A percentile compares a stretch with the other conserved stretches of the same genome.
These are phyloP conservation scores for Plantago elongata DNA, from an alignment of 257 asterid species.

Conservation along the genomic window DNA sequence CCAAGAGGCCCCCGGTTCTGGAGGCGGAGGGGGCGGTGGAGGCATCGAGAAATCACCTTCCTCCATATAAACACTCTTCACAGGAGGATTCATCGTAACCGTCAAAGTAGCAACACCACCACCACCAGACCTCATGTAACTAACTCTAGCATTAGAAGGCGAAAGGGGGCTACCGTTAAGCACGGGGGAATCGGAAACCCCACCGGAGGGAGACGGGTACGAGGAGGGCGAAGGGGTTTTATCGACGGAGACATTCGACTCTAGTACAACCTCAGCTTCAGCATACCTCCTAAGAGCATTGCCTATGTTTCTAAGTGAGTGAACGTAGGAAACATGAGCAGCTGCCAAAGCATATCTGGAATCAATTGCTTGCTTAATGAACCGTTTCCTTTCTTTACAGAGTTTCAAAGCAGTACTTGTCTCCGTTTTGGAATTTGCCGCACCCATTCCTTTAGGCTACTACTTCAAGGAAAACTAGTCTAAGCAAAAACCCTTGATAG, in stretches of 20 bases:
- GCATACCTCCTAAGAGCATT: slow-evolving; percentile 85
- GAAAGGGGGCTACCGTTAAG: slow-evolving; percentile 75
- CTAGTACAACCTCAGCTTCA: slow-evolving; percentile 78
- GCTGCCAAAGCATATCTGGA: slow-evolving; percentile 91
- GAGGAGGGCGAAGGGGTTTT: slow-evolving; percentile 73
- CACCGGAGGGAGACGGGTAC: slow-evolving; percentile 66
- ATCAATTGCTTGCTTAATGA: slow-evolving; percentile 81
- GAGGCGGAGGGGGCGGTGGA: slow-evolving; percentile 83
- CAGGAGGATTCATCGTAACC: slow-evolving; percentile 46
- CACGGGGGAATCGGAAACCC: slow-evolving; percentile 65
- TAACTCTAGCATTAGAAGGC: slow-evolving; percentile 61
- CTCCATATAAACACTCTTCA: slow-evolving; percentile 49
- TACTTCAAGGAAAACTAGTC: neutral
- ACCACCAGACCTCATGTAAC: slow-evolving; percentile 82
- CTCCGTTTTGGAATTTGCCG: slow-evolving; percentile 60
- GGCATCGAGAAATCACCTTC: slow-evolving; percentile 67
- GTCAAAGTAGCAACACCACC: slow-evolving; percentile 61
- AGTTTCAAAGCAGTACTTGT: slow-evolving; percentile 68
- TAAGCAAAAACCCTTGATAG: neutral
- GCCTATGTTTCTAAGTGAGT: slow-evolving; percentile 80
- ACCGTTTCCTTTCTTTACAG: slow-evolving; percentile 80
- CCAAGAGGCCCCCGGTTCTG: slow-evolving; percentile 70
- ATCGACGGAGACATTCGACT: slow-evolving; percentile 53
- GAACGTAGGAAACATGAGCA: slow-evolving; percentile 82
- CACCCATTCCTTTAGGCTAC: slow-evolving; percentile 48